These are phyloP conservation scores for Cercophora samala DNA, from an alignment of 495 filamentous ascomycete genomes.

Conservation along the genomic window DNA sequence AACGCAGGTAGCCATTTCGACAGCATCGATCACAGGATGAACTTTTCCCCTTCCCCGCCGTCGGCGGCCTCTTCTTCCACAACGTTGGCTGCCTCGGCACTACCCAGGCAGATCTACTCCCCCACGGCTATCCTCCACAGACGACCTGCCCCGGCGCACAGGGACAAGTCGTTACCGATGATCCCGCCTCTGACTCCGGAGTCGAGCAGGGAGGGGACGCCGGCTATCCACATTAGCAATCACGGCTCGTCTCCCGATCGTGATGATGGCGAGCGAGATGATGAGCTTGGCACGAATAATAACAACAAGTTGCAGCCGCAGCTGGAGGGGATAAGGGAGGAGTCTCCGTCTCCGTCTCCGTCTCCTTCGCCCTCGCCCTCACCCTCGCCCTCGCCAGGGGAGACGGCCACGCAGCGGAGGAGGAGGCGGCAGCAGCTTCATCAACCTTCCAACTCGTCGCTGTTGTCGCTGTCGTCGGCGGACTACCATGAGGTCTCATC, in stretches of 20 bases:
- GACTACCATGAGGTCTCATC: neutral
- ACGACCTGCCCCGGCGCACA: neutral
- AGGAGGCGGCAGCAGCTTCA: neutral
- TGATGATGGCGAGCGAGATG: constrained; percentile 13
- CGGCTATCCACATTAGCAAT: constrained; percentile 19
- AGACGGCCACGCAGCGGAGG: neutral
- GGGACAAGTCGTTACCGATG: constrained; percentile 34
- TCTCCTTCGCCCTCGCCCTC: neutral
- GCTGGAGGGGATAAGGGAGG: neutral
- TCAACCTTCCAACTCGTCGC: neutral
- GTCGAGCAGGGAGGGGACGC: constrained; percentile 28
- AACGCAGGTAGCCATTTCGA: neutral
- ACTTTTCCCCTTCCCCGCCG: constrained; percentile 6
- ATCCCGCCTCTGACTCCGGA: constrained; percentile 45
- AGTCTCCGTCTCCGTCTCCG: neutral
- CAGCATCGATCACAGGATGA: neutral
- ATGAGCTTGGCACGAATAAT: neutral
- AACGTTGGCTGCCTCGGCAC: constrained; percentile 14
- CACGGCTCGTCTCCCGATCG: constrained; percentile 15
- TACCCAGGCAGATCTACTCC: constrained; percentile 15
- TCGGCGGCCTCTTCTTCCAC: constrained; percentile 5
- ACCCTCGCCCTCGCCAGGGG: neutral
- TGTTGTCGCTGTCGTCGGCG: neutral
- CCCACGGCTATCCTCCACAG: neutral
- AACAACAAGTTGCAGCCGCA: neutral